Conservation (phyloP, 768 basidiomycete species). For the Phallus indusiatus region DNA sequence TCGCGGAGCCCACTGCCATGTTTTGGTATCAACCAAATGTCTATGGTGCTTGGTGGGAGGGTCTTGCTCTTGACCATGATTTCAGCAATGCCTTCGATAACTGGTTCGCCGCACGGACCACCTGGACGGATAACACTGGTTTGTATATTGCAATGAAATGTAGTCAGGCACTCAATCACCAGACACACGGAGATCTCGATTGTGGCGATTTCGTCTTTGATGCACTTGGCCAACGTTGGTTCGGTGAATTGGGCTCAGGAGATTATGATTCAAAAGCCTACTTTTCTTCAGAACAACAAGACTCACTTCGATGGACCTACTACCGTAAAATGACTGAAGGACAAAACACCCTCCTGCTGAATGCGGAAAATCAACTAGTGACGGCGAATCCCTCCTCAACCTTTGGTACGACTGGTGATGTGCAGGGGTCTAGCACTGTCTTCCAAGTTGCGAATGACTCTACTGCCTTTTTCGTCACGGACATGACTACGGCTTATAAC, state of each 20-base stretch:
- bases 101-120: conserved; percentile 88
- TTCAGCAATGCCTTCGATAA: conserved; percentile 65
- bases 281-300: conserved; percentile 67
- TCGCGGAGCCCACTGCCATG: conserved; percentile 77
- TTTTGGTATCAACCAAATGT: conserved; percentile 86
- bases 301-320: conserved; percentile 73
- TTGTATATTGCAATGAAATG: conserved; percentile 86
- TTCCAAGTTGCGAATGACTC: conserved; percentile 51
- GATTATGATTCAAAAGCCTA: conserved; percentile 73
- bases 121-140: conserved; percentile 83
- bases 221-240: conserved; percentile 88
- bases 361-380: conserved; percentile 73
- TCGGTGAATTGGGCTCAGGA: conserved; percentile 86
- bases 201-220: conserved; percentile 93
- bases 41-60: conserved; percentile 88
- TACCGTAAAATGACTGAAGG: conserved; percentile 97
- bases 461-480: conserved; percentile 72
- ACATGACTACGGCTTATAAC: conserved; percentile 71
- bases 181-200: conserved; percentile 94
- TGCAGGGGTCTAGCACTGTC: conserved; percentile 82
- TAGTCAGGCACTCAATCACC: conserved; percentile 69
- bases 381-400: conserved; percentile 46
- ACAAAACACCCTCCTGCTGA: conserved; percentile 86
- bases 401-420: conserved; percentile 41
- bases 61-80: conserved; percentile 68